Conservation (phyloP, 2,329 filamentous ascomycete species). For the Botrytis fabae region DNA sequence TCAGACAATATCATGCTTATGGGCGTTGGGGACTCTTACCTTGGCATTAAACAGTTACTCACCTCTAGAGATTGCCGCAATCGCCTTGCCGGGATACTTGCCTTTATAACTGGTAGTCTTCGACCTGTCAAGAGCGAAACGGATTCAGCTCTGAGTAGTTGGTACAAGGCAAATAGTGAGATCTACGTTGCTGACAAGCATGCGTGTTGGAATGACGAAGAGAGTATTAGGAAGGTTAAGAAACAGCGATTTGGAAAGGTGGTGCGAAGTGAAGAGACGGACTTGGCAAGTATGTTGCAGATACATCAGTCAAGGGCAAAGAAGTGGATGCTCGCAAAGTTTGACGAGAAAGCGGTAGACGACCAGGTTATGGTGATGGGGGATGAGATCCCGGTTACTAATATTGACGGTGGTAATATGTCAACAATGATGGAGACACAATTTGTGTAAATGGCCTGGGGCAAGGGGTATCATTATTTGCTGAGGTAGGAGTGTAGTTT, state of each 20-base stretch:
- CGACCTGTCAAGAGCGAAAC: slow-evolving; percentile 78
- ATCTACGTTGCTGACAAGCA: slow-evolving; percentile 78
- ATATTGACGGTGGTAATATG: background rate
- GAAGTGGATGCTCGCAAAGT: slow-evolving; percentile 48
- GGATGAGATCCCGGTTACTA: background rate
- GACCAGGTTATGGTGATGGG: slow-evolving; percentile 28
- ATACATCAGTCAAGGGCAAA: slow-evolving; percentile 53
- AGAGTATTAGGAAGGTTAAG: slow-evolving; percentile 57
- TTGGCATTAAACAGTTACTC: slow-evolving; percentile 78
- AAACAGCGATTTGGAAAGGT: slow-evolving; percentile 63
- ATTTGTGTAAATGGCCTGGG: background rate
- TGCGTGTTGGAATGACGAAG: slow-evolving; percentile 69
- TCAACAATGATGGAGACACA: background rate
- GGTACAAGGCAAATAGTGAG: slow-evolving; percentile 81
- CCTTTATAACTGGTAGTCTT: slow-evolving; percentile 76
- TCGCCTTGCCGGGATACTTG: slow-evolving; percentile 70
- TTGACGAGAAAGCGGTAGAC: slow-evolving; percentile 24
- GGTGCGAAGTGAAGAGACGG: slow-evolving; percentile 50
- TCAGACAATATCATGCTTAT: slow-evolving; percentile 74
- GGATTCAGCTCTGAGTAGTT: slow-evolving; percentile 69
- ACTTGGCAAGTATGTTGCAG: slow-evolving; percentile 58
- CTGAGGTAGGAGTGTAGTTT: background rate
- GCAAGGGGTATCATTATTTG: background rate
- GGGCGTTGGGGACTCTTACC: slow-evolving; percentile 86
- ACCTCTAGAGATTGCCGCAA: slow-evolving; percentile 71